These are phyloP conservation scores for Colletotrichum endophyticum DNA, from an alignment of 2,329 filamentous ascomycete genomes.

Conservation along the genomic window DNA sequence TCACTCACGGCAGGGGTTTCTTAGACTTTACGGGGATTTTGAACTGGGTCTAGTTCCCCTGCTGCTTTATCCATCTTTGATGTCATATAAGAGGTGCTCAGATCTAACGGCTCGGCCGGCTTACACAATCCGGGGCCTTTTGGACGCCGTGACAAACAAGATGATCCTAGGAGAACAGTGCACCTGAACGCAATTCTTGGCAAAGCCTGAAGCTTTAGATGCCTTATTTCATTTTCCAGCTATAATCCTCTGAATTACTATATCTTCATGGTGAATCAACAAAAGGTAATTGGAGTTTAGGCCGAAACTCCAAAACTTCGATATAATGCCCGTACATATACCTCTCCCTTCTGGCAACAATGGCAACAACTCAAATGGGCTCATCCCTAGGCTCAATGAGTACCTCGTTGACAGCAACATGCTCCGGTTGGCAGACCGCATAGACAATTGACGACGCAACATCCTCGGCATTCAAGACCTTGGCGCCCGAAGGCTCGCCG, in stretches of 20 bases:
- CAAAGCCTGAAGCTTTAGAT: not conserved
- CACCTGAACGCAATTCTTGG: not conserved
- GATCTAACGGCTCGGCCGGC: not conserved
- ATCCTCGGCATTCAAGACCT: slow-evolving; percentile 75
- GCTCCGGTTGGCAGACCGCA: slow-evolving; percentile 74
- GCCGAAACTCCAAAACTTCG: not conserved
- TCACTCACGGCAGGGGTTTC: not conserved
- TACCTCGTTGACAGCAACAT: slow-evolving; percentile 82
- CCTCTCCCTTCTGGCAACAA: not conserved
- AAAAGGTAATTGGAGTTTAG: not conserved
- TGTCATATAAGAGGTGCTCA: not conserved
- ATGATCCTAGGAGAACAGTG: not conserved
- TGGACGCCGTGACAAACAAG: not conserved
- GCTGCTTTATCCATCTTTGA: not conserved
- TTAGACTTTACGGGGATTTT: not conserved
- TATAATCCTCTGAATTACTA: not conserved
- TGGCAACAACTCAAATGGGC: slow-evolving; percentile 59
- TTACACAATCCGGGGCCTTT: not conserved
- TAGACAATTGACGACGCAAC: slow-evolving; percentile 76
- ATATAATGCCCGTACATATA: not conserved
- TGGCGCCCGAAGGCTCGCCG: slow-evolving; percentile 75
- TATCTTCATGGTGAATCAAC: not conserved
- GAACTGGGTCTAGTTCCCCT: not conserved
- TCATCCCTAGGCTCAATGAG: slow-evolving; percentile 80
- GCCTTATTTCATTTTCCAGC: not conserved